Conservation (phyloP, 148 eudicot genomes). For the Vaccinium corymbosum region DNA sequence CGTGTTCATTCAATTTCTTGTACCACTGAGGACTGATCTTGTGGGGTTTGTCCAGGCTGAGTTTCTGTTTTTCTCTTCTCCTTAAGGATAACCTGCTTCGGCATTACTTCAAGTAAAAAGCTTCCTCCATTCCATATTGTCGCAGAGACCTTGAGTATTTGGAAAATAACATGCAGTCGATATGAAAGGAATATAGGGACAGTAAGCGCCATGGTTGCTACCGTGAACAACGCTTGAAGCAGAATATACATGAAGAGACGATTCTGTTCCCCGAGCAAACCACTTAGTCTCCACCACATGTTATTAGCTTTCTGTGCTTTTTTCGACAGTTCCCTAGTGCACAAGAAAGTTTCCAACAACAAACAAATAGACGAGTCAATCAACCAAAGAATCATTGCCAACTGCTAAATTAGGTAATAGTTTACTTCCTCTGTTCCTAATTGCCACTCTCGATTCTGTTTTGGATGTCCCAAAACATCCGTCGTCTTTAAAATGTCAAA, state of each 20-base stretch:
- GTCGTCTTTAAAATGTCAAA: neutral
- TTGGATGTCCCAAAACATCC: neutral
- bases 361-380: neutral
- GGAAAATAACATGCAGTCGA: conserved; percentile 57
- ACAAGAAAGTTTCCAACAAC: neutral
- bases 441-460: neutral
- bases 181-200: conserved; percentile 93
- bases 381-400: neutral
- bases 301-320: conserved; percentile 95
- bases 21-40: conserved; percentile 18
- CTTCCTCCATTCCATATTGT: conserved; percentile 91
- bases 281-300: conserved; percentile 85
- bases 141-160: conserved; percentile 82
- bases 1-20: neutral
- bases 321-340: conserved; percentile 86
- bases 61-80: conserved; percentile 64
- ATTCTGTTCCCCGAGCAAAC: conserved; percentile 87
- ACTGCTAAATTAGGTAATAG: neutral
- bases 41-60: conserved; percentile 25
- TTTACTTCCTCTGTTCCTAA: neutral
- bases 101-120: conserved; percentile 92
- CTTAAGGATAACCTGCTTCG: conserved; percentile 69
- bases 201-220: conserved; percentile 90
- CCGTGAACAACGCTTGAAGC: conserved; percentile 77
- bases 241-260: conserved; percentile 75